Evolutionary conservation across 106 monocot species (phyloP).

Genomic region (Xerophyta viscosa): DNA sequence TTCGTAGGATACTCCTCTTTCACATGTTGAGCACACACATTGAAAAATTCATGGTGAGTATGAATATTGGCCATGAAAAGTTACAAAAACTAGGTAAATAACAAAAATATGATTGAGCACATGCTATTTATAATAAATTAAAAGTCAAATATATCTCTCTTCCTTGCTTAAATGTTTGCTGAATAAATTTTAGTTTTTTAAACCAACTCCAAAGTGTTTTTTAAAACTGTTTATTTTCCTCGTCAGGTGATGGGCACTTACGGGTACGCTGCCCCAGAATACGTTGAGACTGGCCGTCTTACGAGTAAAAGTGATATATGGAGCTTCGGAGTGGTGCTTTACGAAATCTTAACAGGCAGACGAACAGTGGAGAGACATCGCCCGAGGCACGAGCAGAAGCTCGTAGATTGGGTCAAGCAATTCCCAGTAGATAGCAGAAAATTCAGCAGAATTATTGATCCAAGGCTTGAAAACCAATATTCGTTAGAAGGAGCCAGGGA

Average conservation of each 20-base stretch:
- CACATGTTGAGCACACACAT: too few species aligned
- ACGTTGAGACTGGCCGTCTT: slow-evolving; percentile 46
- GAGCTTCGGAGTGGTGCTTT: slow-evolving; percentile 53
- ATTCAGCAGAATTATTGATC: slow-evolving; percentile 41
- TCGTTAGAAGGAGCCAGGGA: slow-evolving; percentile 21
- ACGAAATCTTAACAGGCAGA: slow-evolving; percentile 47
- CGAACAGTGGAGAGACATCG: slow-evolving; percentile 34
- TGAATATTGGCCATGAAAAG: too few species aligned
- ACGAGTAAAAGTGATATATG: slow-evolving; percentile 49
- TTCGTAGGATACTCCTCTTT: too few species aligned
- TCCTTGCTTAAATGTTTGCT: too few species aligned
- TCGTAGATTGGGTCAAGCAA: slow-evolving; percentile 48
- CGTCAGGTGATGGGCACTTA: slow-evolving; percentile 34
- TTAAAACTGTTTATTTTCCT: not conserved
- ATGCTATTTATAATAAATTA: too few species aligned
- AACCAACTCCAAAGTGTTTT: too few species aligned
- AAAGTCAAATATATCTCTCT: too few species aligned
- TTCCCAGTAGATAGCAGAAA: slow-evolving; percentile 20
- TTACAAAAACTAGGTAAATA: too few species aligned
- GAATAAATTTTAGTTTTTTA: too few species aligned
- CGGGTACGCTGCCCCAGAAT: slow-evolving; percentile 54
- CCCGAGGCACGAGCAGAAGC: slow-evolving; percentile 39
- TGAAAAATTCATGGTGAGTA: too few species aligned
- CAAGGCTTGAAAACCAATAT: slow-evolving; percentile 28
- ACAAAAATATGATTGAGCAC: too few species aligned